Evolutionary conservation across 2,329 filamentous ascomycete genomes (phyloP).

Genomic region (Cytospora piceicola): DNA sequence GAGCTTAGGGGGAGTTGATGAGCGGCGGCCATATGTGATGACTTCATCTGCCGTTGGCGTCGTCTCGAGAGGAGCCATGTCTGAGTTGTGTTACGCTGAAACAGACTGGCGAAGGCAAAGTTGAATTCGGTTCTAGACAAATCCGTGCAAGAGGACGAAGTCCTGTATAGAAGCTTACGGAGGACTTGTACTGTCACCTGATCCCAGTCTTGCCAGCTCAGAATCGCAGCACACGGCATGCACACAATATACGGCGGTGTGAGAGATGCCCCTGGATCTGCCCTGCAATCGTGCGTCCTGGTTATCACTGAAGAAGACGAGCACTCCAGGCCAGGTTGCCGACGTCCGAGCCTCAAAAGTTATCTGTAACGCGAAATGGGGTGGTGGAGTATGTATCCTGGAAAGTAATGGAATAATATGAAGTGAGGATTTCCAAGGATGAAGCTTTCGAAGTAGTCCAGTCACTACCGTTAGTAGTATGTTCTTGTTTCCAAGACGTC

Average conservation of each 20-base stretch:
- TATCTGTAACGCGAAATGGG: neutral
- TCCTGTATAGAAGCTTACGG: neutral
- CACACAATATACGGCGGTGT: neutral
- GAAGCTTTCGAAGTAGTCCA: neutral
- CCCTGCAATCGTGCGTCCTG: neutral
- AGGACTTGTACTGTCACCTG: neutral
- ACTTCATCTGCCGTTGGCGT: conserved; percentile 29
- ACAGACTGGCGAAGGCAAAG: neutral
- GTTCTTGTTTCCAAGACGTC: too few relatives aligned
- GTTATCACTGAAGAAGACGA: neutral
- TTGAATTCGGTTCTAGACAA: neutral
- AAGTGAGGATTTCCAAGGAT: neutral
- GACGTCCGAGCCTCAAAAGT: neutral
- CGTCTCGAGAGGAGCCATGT: conserved; percentile 26
- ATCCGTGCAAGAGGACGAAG: neutral
- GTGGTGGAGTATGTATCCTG: neutral
- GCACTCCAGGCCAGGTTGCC: neutral
- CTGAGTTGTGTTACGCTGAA: neutral
- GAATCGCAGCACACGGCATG: neutral
- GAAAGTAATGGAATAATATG: neutral
- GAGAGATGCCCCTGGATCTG: neutral
- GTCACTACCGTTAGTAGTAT: neutral
- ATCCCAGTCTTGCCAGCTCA: neutral
- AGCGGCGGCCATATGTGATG: conserved; percentile 40
- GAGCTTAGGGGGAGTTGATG: conserved; percentile 61